Evolutionary conservation across 2,329 filamentous ascomycete species (phyloP), one percentile per base, ranked within the genome.

Genomic region (Colletotrichum cordylinicola): DNA sequence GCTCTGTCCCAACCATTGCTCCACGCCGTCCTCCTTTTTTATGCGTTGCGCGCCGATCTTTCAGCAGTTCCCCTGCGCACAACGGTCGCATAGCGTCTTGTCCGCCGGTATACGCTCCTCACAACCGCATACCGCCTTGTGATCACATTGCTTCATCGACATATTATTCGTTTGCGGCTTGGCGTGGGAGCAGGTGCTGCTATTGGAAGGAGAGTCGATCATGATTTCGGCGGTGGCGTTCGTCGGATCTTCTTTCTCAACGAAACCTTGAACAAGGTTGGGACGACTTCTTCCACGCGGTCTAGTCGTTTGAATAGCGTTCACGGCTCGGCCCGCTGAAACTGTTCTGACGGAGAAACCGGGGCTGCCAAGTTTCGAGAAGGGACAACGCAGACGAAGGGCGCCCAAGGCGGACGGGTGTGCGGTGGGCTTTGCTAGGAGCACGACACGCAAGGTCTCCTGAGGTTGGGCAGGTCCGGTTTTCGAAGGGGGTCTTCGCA

Each of bases 91-190:
- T 65, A 78, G 72, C 29, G 70, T 78, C 31, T 79, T 75, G 58
- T 70, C 76, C 48, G 76, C 75, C 15, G 77, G 70, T 65, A 78
- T 75, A 18, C 74, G 70, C 55, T 71, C 67, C 37, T 70, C 52
- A 66, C 78, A 79, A 15, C 70, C 72, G 67, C 78, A 78, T 35
- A 75, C 73, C 37, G 62, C 58, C 18, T 77, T 58, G 73, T 79
- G 78, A 56, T 79, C 78, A 52, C 78, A 79, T 24, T 72, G 70
- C 61, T 79, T 79, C 43, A 77, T 60, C 64, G 78, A 70, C 78
- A 79, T 79, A 13, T 33, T 35, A 61, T 67, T 56, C 43, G 66
- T 62, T 48, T 62, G 27, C 24, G 72, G 74, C 56, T 66, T 21
- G 67, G 35, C 31, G 35, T 62, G 52, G 56, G 71, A 56, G 31